These are phyloP conservation scores for Parastagonospora nodorum DNA, from an alignment of 2,329 filamentous ascomycete genomes.

Conservation along the genomic window DNA sequence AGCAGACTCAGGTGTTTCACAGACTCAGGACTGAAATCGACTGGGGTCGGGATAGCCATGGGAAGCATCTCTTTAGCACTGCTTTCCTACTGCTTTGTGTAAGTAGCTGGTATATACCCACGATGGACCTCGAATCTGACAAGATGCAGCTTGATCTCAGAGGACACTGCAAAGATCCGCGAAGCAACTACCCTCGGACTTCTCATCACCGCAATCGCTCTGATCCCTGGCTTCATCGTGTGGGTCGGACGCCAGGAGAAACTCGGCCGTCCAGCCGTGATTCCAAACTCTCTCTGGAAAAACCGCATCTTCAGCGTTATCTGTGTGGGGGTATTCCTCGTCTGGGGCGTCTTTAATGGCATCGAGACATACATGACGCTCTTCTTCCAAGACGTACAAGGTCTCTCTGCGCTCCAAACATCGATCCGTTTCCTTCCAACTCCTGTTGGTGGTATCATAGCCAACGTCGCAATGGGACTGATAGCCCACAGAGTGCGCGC, in stretches of 20 bases:
- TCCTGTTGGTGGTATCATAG: constrained; percentile 46
- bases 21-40: constrained; percentile 55
- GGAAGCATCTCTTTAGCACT: constrained; percentile 55
- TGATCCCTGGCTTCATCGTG: constrained; percentile 56
- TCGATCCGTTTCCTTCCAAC: constrained; percentile 52
- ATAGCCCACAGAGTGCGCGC: constrained; percentile 53
- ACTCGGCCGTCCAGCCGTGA: constrained; percentile 57
- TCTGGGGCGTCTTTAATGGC: constrained; percentile 45
- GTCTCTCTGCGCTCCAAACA: constrained; percentile 40
- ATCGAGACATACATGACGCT: constrained; percentile 50
- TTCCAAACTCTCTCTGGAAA: constrained; percentile 67
- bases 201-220: constrained; percentile 50
- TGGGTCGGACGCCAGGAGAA: constrained; percentile 61
- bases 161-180: constrained; percentile 49
- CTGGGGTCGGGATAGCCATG: constrained; percentile 58
- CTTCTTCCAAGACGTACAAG: constrained; percentile 51
- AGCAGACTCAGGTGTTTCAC: constrained; percentile 30
- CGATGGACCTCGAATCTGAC: neutral
- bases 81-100: constrained; percentile 61
- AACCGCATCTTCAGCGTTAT: constrained; percentile 61
- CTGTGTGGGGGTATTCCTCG: constrained; percentile 54
- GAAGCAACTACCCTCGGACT: constrained; percentile 53
- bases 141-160: constrained; percentile 37
- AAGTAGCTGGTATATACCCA: constrained; percentile 27
- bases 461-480: constrained; percentile 54